Evolutionary conservation across 2,329 filamentous ascomycete genomes (phyloP).

Genomic region (Tolypocladium cylindrosporum): DNA sequence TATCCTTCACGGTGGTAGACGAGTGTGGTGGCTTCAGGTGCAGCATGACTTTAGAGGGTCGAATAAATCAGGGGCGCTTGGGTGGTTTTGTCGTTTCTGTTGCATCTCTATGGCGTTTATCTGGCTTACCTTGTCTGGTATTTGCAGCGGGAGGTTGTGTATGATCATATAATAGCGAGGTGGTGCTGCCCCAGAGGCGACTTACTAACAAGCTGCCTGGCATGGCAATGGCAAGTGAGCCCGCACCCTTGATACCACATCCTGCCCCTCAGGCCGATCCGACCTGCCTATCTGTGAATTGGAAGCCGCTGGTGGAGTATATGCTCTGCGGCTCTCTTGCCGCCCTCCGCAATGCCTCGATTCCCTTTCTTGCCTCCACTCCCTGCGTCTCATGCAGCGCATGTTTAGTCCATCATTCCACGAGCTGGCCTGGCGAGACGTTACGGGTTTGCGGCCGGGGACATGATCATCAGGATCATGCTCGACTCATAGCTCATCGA

Average conservation of each 20-base stretch:
- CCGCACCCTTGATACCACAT: neutral
- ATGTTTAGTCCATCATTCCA: neutral
- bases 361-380: neutral
- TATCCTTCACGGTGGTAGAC: constrained; percentile 25
- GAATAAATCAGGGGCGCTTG: neutral
- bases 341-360: neutral
- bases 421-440: neutral
- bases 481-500: neutral
- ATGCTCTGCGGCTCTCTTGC: neutral
- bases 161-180: no score
- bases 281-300: neutral
- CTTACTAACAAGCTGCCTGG: no score
- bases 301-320: neutral
- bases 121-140: neutral
- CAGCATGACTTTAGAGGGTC: neutral
- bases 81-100: neutral
- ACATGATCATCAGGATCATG: no score
- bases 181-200: neutral
- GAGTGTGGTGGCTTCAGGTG: neutral
- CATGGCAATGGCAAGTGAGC: neutral
- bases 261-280: neutral
- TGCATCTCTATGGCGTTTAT: neutral
- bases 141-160: neutral
- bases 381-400: neutral
- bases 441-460: neutral